phyloP scores from a whole-genome alignment of 331 rosid genomes.

The Pyrus hybrid region DNA sequence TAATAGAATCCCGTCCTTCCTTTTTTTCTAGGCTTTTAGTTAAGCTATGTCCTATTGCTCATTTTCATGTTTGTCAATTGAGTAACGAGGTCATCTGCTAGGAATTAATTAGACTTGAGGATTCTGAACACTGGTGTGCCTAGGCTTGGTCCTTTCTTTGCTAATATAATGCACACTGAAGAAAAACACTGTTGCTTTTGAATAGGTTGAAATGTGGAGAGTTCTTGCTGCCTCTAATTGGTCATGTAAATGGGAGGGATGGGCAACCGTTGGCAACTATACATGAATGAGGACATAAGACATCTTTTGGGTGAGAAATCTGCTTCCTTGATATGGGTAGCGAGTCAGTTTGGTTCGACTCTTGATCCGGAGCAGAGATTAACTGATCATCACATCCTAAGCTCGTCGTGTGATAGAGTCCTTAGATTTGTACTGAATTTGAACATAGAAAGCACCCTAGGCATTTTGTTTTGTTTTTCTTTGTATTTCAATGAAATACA shows the following conservation, averaged over 20 bases:
- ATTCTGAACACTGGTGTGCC: not conserved
- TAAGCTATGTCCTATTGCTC: not conserved
- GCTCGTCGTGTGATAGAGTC: constrained; percentile 88
- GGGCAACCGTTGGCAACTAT: constrained; percentile 69
- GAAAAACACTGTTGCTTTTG: constrained; percentile 8
- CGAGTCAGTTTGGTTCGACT: constrained; percentile 85
- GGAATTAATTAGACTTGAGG: not conserved
- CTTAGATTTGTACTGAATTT: constrained; percentile 57
- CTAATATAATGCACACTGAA: not conserved
- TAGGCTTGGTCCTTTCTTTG: not conserved
- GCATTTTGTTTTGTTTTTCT: not conserved
- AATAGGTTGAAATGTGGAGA: constrained; percentile 92
- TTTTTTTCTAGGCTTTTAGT: not conserved
- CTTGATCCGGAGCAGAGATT: constrained; percentile 82
- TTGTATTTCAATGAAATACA: not conserved
- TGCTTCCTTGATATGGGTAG: constrained; percentile 95
- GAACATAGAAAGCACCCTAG: not conserved
- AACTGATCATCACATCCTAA: constrained; percentile 77
- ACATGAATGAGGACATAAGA: constrained; percentile 73
- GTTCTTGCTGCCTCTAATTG: constrained; percentile 72
- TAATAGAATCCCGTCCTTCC: not conserved
- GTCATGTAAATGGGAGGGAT: constrained; percentile 89
- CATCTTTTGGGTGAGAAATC: constrained; percentile 82
- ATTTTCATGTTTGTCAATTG: not conserved
- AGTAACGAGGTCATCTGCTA: not conserved